These are phyloP conservation scores for Thielaviopsis euricoi DNA, from an alignment of 2,329 filamentous ascomycete genomes.

Conservation along the genomic window DNA sequence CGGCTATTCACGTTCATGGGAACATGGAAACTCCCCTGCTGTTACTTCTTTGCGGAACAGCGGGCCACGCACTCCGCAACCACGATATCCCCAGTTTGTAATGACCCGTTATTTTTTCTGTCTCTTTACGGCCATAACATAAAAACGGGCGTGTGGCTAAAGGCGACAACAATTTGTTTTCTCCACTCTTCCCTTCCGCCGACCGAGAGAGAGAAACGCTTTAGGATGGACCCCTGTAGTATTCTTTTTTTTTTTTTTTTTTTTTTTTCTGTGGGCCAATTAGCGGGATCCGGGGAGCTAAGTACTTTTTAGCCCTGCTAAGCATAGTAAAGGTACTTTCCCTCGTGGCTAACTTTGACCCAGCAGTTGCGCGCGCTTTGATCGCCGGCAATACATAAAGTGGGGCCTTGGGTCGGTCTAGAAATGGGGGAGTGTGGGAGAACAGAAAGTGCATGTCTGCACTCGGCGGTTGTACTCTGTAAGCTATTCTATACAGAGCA, in stretches of 20 bases:
- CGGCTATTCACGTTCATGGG: too few relatives aligned
- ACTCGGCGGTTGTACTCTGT: too few relatives aligned
- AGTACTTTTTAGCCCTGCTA: neutral
- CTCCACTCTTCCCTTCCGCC: neutral
- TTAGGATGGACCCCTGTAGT: neutral
- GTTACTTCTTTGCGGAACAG: neutral
- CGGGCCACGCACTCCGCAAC: neutral
- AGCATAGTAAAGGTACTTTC: neutral
- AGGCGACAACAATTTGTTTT: neutral
- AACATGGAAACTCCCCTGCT: neutral
- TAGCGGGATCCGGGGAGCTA: neutral
- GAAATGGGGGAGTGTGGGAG: neutral
- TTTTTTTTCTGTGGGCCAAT: neutral
- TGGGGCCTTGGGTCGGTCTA: neutral
- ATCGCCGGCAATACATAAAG: neutral
- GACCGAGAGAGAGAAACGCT: neutral
- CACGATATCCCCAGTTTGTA: neutral
- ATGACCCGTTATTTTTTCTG: too few relatives aligned
- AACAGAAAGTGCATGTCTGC: too few relatives aligned
- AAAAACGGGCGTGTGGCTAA: neutral
- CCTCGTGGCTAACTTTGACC: neutral
- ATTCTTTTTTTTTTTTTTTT: neutral
- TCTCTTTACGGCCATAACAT: too few relatives aligned
- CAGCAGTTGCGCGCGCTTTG: too few relatives aligned
- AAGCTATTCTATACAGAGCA: too few relatives aligned